Base-by-base conservation (phyloP, 306 rosid species). In the Acmispon strigosus region DNA sequence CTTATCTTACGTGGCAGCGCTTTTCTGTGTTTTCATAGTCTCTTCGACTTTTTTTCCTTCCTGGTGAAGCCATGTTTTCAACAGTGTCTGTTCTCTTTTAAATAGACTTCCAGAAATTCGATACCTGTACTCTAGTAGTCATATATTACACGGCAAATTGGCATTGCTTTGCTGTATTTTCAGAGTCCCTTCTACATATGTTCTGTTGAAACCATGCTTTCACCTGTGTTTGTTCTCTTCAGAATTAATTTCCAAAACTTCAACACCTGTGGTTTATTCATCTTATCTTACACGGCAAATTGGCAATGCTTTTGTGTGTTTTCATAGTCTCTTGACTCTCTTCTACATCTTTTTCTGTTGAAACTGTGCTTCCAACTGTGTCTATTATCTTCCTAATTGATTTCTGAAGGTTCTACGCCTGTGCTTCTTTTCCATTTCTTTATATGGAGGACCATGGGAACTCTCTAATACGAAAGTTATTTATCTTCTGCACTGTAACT, bases 321-420 rank as follows among this genome's bases (percentile, higher is more conserved):
- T 67, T 36, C 62, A 20, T 27, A 2, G 34, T 27, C 34, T 27
- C 27, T 3, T 22, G 67, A 3, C 14, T 24, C 47, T 29, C 16
- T 61, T 54, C 53, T 58, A 57, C 22, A 42, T 69, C 51, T 13
- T 24, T 52, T 71, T 61, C 52, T 43, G 52, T 76, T 49, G 15
- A 63, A 43, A 50, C 37, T 7, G 6, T 64, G 37, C 52, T 65
- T 55, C 51, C 59, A 29, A 43, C 59, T 42, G 6, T 55, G 58
- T 44, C 48, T 64, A 29, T 43, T 42, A 16, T 17, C 34, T 63
- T 17, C 34, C 55, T n/a, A 75, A 53, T 70, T 41, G 32, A 12
- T 63, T 64, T 70, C 39, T 32, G 37, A 32, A 32, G 37, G 37
- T 32, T 32, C 37, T 32, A 32, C 37, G 37, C 6, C 8, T 29